A percentile compares a stretch with the other conserved stretches of the same genome.
Conservation (phyloP, 1,139 yeast genomes). For the Nakaseomyces bracarensis region DNA sequence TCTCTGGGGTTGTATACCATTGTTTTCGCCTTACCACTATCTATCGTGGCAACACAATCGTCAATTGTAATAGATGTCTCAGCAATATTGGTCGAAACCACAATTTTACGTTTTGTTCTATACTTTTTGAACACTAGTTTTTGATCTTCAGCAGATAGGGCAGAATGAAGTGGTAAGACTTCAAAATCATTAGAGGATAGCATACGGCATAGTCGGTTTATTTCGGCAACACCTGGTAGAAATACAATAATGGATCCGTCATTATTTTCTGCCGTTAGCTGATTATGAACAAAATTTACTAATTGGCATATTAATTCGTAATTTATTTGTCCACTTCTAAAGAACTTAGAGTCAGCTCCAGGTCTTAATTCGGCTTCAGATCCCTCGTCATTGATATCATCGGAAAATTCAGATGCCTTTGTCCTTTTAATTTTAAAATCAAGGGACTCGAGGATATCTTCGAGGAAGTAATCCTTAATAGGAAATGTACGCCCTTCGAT, state of each 20-base stretch:
- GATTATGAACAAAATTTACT: slow-evolving; percentile 45
- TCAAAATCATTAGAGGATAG: slow-evolving; percentile 29
- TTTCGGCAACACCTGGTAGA: slow-evolving; percentile 87
- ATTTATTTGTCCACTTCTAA: slow-evolving; percentile 58
- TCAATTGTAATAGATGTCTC: slow-evolving; percentile 89
- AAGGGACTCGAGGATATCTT: slow-evolving; percentile 47
- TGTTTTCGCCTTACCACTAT: slow-evolving; percentile 77
- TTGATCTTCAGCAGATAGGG: slow-evolving; percentile 76
- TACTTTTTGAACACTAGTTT: slow-evolving; percentile 61
- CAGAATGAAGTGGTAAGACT: slow-evolving; percentile 76
- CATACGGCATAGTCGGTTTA: slow-evolving; percentile 46
- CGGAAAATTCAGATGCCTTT: slow-evolving; percentile 14
- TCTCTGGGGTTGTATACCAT: slow-evolving; percentile 59
- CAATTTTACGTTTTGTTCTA: slow-evolving; percentile 55
- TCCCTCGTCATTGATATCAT: slow-evolving; percentile 14
- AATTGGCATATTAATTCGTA: slow-evolving; percentile 59
- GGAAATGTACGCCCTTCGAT: slow-evolving; percentile 94
- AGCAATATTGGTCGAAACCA: slow-evolving; percentile 84
- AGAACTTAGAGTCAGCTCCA: slow-evolving; percentile 54
- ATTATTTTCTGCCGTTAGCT: slow-evolving; percentile 37
- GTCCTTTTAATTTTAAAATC: slow-evolving; percentile 42
- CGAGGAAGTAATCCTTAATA: slow-evolving; percentile 65
- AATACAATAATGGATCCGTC: slow-evolving; percentile 76
- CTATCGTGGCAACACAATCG: slow-evolving; percentile 88
- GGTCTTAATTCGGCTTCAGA: slow-evolving; percentile 39